Conservation (phyloP, 345 rosid genomes). For the Leavenworthia alabamica region DNA sequence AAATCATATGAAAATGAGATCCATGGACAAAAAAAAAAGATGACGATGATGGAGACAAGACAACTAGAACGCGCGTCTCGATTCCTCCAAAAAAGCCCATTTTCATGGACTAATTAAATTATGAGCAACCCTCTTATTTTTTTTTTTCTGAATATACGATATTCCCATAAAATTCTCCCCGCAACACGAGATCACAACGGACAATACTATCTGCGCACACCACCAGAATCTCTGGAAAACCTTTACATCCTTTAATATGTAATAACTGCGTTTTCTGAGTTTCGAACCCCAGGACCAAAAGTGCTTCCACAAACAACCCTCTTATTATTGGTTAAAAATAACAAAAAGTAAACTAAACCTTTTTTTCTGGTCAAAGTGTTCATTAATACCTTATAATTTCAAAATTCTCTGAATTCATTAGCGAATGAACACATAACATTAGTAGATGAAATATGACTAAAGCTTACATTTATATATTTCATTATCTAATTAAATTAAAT, state of each 20-base stretch:
- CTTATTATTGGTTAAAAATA: no score
- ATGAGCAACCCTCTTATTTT: not conserved
- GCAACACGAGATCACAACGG: no score
- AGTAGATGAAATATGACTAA: not conserved
- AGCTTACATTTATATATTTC: conserved; percentile 14
- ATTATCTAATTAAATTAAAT: conserved; percentile 10
- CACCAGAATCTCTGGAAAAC: no score
- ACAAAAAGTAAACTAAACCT: no score
- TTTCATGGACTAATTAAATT: not conserved
- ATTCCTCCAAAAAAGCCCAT: conserved; percentile 12
- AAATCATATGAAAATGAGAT: not conserved
- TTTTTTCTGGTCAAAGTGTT: no score
- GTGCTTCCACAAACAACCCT: no score
- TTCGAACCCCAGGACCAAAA: no score
- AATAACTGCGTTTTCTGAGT: no score
- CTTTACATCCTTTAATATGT: no score
- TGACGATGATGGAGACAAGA: conserved; percentile 17
- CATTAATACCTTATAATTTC: not conserved
- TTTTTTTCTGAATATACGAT: no score
- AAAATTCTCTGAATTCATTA: conserved; percentile 4
- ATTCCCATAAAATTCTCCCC: no score
- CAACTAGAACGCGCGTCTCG: conserved; percentile 20
- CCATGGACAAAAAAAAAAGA: not conserved
- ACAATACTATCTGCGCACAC: no score
- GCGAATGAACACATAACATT: conserved; percentile 22